A percentile compares a stretch with the other conserved stretches of the same genome.
phyloP scores from a whole-genome alignment of 202 grass and related monocot species.

The Musa balbisiana region DNA sequence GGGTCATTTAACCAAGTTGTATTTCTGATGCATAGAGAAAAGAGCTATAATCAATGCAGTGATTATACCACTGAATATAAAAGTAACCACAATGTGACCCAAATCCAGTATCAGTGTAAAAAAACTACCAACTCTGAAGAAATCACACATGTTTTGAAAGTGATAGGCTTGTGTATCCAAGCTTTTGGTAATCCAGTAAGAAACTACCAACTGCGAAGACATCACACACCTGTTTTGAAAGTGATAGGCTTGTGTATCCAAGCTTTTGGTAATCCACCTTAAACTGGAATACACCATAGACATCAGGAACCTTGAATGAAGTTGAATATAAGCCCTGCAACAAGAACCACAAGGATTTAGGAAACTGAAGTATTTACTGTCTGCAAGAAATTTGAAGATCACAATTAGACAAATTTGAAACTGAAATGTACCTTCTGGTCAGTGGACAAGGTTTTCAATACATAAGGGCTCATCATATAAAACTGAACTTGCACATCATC shows the following conservation, averaged over 20 bases:
- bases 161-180: constrained; percentile 88
- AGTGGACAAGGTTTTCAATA: constrained; percentile 72
- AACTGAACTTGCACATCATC: constrained; percentile 99
- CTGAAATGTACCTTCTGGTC: constrained; percentile 46
- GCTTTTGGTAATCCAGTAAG: constrained; percentile 59
- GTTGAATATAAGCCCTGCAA: constrained; percentile 66
- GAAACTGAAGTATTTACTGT: neutral
- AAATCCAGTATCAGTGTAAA: too few species aligned
- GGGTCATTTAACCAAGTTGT: too few species aligned
- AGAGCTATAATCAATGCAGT: too few species aligned
- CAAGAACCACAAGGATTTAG: neutral
- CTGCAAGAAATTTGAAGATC: constrained; percentile 17
- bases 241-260: constrained; percentile 85
- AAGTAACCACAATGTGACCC: too few species aligned
- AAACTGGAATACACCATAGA: constrained; percentile 99
- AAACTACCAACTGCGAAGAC: neutral
- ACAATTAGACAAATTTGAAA: neutral
- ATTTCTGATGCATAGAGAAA: too few species aligned
- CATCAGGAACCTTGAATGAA: constrained; percentile 96
- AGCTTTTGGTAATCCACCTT: constrained; percentile 90
- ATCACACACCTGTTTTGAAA: constrained; percentile 78
- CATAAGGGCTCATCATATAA: constrained; percentile 99
- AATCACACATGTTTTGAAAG: constrained; percentile 81
- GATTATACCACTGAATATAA: too few species aligned
- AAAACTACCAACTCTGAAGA: neutral